These are phyloP conservation scores for Zancudomyces culisetae DNA, from an alignment of 371 early-diverging fungal genomes.

Conservation along the genomic window DNA sequence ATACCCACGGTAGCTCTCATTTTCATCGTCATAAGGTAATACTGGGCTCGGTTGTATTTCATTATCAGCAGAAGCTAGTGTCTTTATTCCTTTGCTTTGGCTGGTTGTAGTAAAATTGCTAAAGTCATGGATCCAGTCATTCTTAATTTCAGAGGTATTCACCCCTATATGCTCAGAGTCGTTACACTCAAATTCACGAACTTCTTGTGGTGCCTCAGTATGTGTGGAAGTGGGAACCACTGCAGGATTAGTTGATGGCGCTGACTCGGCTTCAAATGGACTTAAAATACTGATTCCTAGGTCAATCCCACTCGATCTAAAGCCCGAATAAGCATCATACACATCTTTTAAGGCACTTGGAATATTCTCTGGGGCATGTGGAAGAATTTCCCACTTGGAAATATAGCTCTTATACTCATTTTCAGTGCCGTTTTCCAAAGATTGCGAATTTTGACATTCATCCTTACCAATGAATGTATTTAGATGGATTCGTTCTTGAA, in stretches of 20 bases:
- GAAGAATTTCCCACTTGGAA: constrained; percentile 24
- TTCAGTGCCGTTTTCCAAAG: not conserved
- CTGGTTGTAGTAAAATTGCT: not conserved
- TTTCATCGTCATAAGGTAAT: too few species aligned
- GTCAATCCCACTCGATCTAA: constrained; percentile 20
- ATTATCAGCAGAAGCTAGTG: not conserved
- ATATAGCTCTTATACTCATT: not conserved
- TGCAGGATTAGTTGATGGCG: too few species aligned
- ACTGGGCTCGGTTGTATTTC: too few species aligned
- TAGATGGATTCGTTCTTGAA: constrained; percentile 3
- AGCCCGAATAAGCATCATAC: constrained; percentile 21
- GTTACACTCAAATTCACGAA: too few species aligned
- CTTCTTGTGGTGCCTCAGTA: too few species aligned
- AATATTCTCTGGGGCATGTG: constrained; percentile 20
- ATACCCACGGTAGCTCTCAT: too few species aligned
- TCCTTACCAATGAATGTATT: not conserved
- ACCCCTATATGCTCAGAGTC: not conserved
- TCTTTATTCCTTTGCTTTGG: not conserved
- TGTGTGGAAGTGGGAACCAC: too few species aligned
- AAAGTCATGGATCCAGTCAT: not conserved
- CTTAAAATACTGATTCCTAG: constrained; percentile 22
- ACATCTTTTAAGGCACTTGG: constrained; percentile 4
- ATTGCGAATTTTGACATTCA: not conserved
- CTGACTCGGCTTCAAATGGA: constrained; percentile 13
- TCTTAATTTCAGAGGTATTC: not conserved